A percentile compares a stretch with the other conserved stretches of the same genome.
phyloP scores from a whole-genome alignment of 495 filamentous ascomycete genomes.

The Elasticomyces elasticus region DNA sequence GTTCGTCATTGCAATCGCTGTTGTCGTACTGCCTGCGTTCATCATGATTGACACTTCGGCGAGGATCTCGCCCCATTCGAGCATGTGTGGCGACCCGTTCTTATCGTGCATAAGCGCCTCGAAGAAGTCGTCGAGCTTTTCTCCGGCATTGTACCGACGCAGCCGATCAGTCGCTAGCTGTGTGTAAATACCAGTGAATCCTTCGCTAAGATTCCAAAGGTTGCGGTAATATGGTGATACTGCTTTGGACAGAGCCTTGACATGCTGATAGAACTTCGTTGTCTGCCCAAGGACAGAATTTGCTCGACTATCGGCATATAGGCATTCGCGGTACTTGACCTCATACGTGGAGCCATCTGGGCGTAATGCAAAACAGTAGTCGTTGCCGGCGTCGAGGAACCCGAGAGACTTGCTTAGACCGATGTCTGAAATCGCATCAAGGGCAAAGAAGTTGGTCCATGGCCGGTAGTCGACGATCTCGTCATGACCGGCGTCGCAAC shows the following conservation, averaged over 20 bases:
- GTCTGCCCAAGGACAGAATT: constrained; percentile 24
- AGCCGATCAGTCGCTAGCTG: constrained; percentile 10
- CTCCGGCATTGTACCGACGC: constrained; percentile 37
- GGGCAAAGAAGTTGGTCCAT: constrained; percentile 43
- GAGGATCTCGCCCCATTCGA: constrained; percentile 27
- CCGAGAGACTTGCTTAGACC: too few species aligned
- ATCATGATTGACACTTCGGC: constrained; percentile 34
- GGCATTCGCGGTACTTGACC: too few species aligned
- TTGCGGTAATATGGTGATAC: constrained; percentile 1
- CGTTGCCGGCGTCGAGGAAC: too few species aligned
- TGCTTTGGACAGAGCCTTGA: constrained; percentile 7
- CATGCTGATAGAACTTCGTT: too few species aligned
- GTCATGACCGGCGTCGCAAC: constrained; percentile 13
- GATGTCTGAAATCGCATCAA: too few species aligned
- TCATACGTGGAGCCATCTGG: too few species aligned
- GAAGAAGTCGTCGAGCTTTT: constrained; percentile 50
- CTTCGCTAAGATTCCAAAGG: constrained; percentile 20
- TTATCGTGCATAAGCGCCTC: constrained; percentile 46
- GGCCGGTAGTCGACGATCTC: constrained; percentile 36
- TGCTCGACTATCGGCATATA: too few species aligned
- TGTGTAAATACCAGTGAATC: constrained; percentile 31
- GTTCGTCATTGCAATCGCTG: constrained; percentile 42
- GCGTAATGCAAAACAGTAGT: too few species aligned
- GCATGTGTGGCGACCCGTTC: constrained; percentile 28
- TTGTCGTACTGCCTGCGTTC: constrained; percentile 49